These are phyloP conservation scores for Amanita rimosa DNA, from an alignment of 768 basidiomycete genomes.

Conservation along the genomic window DNA sequence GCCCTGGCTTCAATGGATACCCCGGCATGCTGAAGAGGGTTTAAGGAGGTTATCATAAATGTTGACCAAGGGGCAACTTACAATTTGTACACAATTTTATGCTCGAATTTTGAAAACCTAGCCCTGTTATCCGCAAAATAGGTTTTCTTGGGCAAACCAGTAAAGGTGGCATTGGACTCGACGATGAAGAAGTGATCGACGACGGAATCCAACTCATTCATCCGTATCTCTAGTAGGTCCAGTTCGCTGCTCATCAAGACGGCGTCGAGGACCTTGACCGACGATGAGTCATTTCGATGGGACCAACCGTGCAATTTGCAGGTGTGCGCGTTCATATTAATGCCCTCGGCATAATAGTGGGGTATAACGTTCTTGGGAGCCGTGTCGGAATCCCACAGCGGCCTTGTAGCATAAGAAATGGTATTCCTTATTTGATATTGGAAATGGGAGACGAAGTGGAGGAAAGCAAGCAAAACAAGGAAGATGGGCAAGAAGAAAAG, in stretches of 20 bases:
- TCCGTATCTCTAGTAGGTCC: conserved; percentile 50
- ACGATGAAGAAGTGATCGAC: conserved; percentile 53
- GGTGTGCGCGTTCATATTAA: conserved; percentile 28
- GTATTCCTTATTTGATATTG: conserved; percentile 40
- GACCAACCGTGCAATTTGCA: conserved; percentile 48
- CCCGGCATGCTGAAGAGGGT: conserved; percentile 28
- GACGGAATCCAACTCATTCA: conserved; percentile 46
- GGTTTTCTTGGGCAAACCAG: conserved; percentile 43
- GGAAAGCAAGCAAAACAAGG: conserved; percentile 17
- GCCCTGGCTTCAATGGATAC: conserved; percentile 25
- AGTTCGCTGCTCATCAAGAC: conserved; percentile 54
- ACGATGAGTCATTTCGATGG: conserved; percentile 17
- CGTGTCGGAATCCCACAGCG: conserved; percentile 45
- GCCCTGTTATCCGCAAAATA: conserved; percentile 34
- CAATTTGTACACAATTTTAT: conserved; percentile 44
- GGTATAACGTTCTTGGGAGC: conserved; percentile 36
- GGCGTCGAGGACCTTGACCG: conserved; percentile 41
- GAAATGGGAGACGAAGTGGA: conserved; percentile 28
- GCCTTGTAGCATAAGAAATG: conserved; percentile 44
- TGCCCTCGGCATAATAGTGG: conserved; percentile 47
- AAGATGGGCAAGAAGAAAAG: conserved; percentile 21
- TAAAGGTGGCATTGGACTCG: conserved; percentile 52
- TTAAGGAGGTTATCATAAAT: neutral
- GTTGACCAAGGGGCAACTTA: conserved; percentile 14
- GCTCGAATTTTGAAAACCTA: conserved; percentile 36